A percentile compares a stretch with the other conserved stretches of the same genome.
phyloP scores from a whole-genome alignment of 2,329 filamentous ascomycete genomes.

The Aspergillus calidoustus region DNA sequence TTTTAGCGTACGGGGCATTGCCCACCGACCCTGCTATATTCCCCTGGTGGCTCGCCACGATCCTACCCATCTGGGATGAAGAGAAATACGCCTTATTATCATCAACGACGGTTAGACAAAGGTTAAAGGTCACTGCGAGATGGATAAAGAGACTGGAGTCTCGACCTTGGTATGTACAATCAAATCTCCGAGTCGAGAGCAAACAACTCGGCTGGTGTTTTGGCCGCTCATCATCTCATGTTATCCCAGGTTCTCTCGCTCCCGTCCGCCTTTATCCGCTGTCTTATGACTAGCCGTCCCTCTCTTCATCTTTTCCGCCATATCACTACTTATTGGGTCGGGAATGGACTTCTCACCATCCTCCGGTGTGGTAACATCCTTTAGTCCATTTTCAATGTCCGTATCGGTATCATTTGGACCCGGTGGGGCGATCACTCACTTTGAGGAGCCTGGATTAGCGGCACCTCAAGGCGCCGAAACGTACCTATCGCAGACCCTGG shows the following conservation, averaged over 20 bases:
- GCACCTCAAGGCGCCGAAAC: conserved; percentile 22
- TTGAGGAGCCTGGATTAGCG: conserved; percentile 6
- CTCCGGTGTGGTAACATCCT: conserved; percentile 36
- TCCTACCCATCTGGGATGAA: conserved; percentile 74
- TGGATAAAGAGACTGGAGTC: conserved; percentile 78
- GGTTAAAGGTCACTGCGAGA: conserved; percentile 78
- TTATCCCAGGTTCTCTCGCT: conserved; percentile 34
- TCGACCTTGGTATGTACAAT: conserved; percentile 67
- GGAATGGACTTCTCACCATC: conserved; percentile 28
- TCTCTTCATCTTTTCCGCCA: conserved; percentile 39
- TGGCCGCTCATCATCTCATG: conserved; percentile 20
- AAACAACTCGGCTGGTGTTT: neutral
- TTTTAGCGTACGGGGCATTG: conserved; percentile 76
- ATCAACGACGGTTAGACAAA: conserved; percentile 75
- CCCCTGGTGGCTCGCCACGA: conserved; percentile 88
- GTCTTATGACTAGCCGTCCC: conserved; percentile 51
- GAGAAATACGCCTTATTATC: conserved; percentile 79
- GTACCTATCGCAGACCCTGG: conserved; percentile 38
- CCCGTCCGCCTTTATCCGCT: conserved; percentile 40
- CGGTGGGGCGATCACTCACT: conserved; percentile 15
- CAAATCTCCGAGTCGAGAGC: neutral
- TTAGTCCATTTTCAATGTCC: conserved; percentile 43
- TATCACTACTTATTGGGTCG: conserved; percentile 34
- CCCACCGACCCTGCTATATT: conserved; percentile 77
- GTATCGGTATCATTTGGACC: conserved; percentile 41